These are phyloP conservation scores for Salix purpurea DNA, from an alignment of 345 rosid species.

Conservation along the genomic window DNA sequence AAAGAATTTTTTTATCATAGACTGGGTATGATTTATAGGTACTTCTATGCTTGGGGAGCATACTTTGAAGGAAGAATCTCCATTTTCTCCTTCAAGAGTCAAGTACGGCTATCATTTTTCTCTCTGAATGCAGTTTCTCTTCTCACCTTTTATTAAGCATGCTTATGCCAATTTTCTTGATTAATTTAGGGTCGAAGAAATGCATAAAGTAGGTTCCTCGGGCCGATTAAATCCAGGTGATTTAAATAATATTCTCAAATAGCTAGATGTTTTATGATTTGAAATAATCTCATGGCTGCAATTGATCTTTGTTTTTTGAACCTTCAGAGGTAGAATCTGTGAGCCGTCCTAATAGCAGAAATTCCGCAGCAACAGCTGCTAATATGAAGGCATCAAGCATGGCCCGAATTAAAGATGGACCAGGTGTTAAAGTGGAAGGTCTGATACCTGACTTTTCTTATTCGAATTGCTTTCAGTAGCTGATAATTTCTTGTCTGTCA, in stretches of 20 bases:
- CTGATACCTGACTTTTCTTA: neutral
- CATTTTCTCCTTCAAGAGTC: conserved; percentile 79
- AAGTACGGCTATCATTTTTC: conserved; percentile 50
- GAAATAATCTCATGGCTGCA: neutral
- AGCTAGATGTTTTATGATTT: neutral
- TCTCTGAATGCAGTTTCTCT: conserved; percentile 14
- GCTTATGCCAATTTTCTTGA: conserved; percentile 23
- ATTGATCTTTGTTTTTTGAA: conserved; percentile 9
- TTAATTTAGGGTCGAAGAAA: conserved; percentile 69
- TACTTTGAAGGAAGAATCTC: conserved; percentile 72
- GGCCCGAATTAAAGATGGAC: conserved; percentile 43
- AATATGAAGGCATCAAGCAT: conserved; percentile 35
- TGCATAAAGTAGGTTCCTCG: conserved; percentile 54
- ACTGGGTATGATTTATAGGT: conserved; percentile 30
- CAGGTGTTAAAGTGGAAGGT: conserved; percentile 42
- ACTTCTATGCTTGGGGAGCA: conserved; percentile 52
- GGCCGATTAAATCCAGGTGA: conserved; percentile 47
- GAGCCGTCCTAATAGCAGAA: conserved; percentile 32
- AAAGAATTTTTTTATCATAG: neutral
- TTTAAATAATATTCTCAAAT: neutral
- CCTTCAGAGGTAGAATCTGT: conserved; percentile 42
- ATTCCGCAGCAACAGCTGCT: conserved; percentile 33
- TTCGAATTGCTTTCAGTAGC: neutral
- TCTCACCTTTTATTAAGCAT: neutral
- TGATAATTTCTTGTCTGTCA: neutral